These are phyloP conservation scores for Oidium heveae DNA, from an alignment of 2,329 filamentous ascomycete genomes.

Conservation along the genomic window DNA sequence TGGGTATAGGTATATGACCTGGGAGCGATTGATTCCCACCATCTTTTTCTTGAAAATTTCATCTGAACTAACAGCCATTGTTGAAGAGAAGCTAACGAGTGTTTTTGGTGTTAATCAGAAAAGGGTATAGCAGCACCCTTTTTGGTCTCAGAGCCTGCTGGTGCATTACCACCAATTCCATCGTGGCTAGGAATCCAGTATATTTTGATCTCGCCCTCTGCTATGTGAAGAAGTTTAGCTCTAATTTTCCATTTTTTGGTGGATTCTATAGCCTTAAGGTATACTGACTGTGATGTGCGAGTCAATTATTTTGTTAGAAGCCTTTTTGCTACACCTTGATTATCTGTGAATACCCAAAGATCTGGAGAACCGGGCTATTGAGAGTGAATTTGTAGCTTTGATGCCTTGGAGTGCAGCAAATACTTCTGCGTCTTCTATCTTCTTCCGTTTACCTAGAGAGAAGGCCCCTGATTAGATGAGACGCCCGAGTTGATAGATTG, in stretches of 20 bases:
- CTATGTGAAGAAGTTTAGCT: too few relatives aligned
- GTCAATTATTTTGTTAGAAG: not conserved
- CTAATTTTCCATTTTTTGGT: too few relatives aligned
- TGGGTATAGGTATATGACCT: not conserved
- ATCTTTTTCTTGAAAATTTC: not conserved
- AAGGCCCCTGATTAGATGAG: not conserved
- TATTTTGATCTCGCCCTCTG: too few relatives aligned
- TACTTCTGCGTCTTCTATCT: not conserved
- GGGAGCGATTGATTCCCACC: not conserved
- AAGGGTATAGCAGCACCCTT: too few relatives aligned
- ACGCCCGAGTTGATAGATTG: not conserved
- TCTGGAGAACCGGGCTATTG: not conserved
- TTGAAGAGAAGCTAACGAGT: too few relatives aligned
- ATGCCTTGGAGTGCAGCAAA: not conserved
- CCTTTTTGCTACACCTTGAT: not conserved
- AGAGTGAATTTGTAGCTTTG: not conserved
- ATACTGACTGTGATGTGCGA: too few relatives aligned
- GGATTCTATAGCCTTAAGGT: too few relatives aligned
- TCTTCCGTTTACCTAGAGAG: not conserved
- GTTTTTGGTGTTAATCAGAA: too few relatives aligned
- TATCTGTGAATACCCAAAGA: not conserved
- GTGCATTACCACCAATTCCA: too few relatives aligned
- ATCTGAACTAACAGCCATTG: too few relatives aligned
- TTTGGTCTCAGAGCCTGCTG: too few relatives aligned
- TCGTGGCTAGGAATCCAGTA: too few relatives aligned